Percentiles rank a stretch among this genome's conserved stretches.
phyloP scores from a whole-genome alignment of 2,329 filamentous ascomycete genomes.

The Fusarium armeniacum region DNA sequence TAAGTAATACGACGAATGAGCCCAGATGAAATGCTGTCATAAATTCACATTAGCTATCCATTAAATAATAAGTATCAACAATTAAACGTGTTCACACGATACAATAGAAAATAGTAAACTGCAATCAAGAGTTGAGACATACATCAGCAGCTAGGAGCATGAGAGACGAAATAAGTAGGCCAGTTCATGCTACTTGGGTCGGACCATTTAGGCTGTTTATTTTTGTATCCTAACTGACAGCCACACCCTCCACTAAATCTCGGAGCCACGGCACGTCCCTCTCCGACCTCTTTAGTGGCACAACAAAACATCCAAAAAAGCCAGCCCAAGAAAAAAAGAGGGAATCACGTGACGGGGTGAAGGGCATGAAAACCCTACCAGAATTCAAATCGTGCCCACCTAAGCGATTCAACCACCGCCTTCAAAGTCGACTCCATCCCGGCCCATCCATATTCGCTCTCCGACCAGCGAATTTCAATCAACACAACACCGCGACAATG shows the following conservation, averaged over 20 bases:
- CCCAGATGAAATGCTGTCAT: neutral
- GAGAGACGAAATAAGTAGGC: too few relatives aligned
- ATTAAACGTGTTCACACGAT: too few relatives aligned
- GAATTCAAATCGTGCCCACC: slow-evolving; percentile 8
- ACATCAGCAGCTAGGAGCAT: neutral
- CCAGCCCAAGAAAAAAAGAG: too few relatives aligned
- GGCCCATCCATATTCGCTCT: slow-evolving; percentile 59
- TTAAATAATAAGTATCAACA: neutral
- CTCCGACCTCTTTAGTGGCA: slow-evolving; percentile 6
- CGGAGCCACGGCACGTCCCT: slow-evolving; percentile 25
- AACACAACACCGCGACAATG: slow-evolving; percentile 72
- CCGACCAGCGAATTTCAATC: slow-evolving; percentile 61
- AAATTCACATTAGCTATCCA: neutral
- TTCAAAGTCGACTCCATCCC: slow-evolving; percentile 55
- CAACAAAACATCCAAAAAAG: too few relatives aligned
- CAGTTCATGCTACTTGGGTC: too few relatives aligned
- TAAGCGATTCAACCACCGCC: slow-evolving; percentile 40
- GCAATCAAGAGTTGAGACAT: neutral
- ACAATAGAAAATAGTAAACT: neutral
- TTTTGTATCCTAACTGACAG: neutral
- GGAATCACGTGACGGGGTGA: slow-evolving; percentile 18
- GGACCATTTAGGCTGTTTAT: too few relatives aligned
- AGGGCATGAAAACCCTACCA: slow-evolving; percentile 60
- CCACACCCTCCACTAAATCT: slow-evolving; percentile 1
- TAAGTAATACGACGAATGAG: too few relatives aligned